phyloP scores from a whole-genome alignment of 2,329 filamentous ascomycete species.

The Cladophialophora yegresii region DNA sequence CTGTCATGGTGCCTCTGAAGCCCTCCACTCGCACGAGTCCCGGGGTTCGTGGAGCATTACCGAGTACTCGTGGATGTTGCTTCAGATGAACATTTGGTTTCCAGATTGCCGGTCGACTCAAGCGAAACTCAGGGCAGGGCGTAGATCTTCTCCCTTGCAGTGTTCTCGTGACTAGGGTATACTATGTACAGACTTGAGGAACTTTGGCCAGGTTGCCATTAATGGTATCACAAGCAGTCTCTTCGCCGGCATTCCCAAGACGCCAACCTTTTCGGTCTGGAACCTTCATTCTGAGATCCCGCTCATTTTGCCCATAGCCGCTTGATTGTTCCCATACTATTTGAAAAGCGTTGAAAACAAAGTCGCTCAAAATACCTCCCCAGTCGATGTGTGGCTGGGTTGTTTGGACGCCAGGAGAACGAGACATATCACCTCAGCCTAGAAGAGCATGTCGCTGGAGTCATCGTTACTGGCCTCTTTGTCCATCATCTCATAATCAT shows the following conservation, averaged over 20 bases:
- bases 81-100: neutral
- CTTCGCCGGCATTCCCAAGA: neutral
- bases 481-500: conserved; percentile 31
- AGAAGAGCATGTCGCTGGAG: conserved; percentile 31
- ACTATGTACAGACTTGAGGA: conserved; percentile 2
- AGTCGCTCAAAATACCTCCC: conserved; percentile 2
- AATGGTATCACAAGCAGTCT: conserved; percentile 11
- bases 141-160: neutral
- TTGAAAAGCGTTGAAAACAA: neutral
- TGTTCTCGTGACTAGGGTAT: conserved; percentile 4
- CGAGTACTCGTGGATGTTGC: neutral
- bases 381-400: neutral
- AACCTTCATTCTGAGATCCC: conserved; percentile 4
- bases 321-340: neutral
- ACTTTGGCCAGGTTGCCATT: conserved; percentile 7
- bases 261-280: neutral
- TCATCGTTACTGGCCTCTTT: conserved; percentile 24
- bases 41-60: neutral
- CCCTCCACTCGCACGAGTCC: too few species aligned
- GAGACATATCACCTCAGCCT: neutral
- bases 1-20: neutral
- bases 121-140: neutral
- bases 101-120: neutral
- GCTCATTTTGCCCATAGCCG: neutral
- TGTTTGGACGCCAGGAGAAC: conserved; percentile 11